Base-by-base conservation (phyloP, 1,284 basidiomycete genomes). In the Ustilago curta region DNA sequence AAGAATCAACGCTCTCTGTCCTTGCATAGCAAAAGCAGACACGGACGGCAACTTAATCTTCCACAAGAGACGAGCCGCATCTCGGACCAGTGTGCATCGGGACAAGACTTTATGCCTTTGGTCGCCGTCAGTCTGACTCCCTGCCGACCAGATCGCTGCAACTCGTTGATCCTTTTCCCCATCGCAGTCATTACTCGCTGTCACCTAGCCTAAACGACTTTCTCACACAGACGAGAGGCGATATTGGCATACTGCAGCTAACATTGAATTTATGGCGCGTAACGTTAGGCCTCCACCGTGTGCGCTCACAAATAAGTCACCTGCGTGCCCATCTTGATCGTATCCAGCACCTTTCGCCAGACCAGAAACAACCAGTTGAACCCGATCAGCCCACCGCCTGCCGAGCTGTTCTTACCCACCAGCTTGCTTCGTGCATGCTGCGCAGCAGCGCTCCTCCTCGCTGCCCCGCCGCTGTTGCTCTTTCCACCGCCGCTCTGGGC, bases 251-350 rank as follows among this genome's bases (percentile, higher is more conserved):
- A 21, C 44, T 27, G 27, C 27, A 23, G 23, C 27, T 49, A 31
- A 35, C 48, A 49, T 49, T 49, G 48, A 49, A 49, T 37, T 16
- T 14, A 37, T n/a, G 16, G 35, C 35, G 35, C 35, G n/a, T n/a
- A n/a, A n/a, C n/a, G n/a, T 16, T 37, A 37, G 35, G 12, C 35
- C 16, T 37, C 35, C 25, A 29, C 19, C 35, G 12, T 8, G 12
- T 8, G 8, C 27, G 18, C 37, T 65, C 35, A 76, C 4, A 76
- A 58, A 43, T 76, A 76, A 21, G 68, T 76, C 54, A 76, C 73
- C 53, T 76, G 73, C 16, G 73, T 76, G 18, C 73, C 73, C 71
- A 76, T 76, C 57, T 59, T 76, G 68, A 76, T 67, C 21, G 73
- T 76, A 19, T 60, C 63, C 48, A 71, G 49, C 32, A 76, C 64